Evolutionary conservation across 148 eudicot species (phyloP), one percentile per base, ranked within the genome.

Genomic region (Silene conica): DNA sequence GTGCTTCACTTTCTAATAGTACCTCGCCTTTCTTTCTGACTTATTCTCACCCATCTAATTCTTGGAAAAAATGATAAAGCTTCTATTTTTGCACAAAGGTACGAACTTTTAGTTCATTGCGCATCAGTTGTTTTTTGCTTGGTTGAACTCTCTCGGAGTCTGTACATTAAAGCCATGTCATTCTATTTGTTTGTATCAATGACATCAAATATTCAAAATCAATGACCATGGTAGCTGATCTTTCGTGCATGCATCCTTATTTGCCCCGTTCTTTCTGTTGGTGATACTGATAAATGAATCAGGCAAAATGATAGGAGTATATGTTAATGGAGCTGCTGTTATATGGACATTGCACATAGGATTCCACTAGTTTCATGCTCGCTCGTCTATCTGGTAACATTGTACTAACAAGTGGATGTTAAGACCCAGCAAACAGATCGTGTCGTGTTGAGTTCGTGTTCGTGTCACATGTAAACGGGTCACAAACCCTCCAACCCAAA

Each of bases 1-100:
- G 98, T 92, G 31, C 57, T 26, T 71, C 34, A 25, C 45, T n/a
- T 61, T 28, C 50, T 54, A 31, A 20, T 13, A 23, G 19, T 2
- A 28, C 31, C 57, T 20, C 31, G 34, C 71, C 23, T 3, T 11
- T 41, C 8, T 67, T 46, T 67, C 13, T 48, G 19, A 50, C 43
- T 54, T 2, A 4, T 6, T 23, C 6, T 3, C 41, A 25, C 20
- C 5, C 60, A 23, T 16, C 13, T 25, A 23, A 1, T 50, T 38
- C 19, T 54, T 52, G 31, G 23, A 25, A 68, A 18, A 68, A 21
- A 25, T 1, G 34, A 46, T 20, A 14, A 64, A 45, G 31, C 71
- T 21, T 64, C 66, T 66, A 6, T 46, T 28, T 46, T 46, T 67
- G 28, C 70, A 43, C 21, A 65, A 20, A 31, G 8, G 57, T 68